Evolutionary conservation across 345 rosid genomes (phyloP).

Genomic region (Mallotus nudiflorus): DNA sequence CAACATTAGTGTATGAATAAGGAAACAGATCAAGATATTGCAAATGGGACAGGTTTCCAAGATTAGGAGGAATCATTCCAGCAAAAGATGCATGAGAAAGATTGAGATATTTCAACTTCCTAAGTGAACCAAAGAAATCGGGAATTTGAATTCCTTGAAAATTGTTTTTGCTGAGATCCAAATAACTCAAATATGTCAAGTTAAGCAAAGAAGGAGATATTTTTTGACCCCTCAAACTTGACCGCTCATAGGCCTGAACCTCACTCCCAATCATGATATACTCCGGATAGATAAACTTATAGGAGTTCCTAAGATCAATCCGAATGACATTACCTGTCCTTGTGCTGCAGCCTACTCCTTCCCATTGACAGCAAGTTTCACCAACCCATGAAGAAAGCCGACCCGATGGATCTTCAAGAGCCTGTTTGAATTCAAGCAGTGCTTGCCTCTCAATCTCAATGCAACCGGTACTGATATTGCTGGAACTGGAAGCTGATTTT

Average conservation of each 20-base stretch:
- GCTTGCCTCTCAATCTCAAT: no score
- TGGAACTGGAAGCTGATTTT: no score
- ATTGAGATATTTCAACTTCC: no score
- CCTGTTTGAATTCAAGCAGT: no score
- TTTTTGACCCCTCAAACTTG: conserved; percentile 19
- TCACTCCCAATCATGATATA: conserved; percentile 2
- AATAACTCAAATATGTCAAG: conserved; percentile 21
- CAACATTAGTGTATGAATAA: background rate
- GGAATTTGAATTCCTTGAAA: conserved; percentile 26
- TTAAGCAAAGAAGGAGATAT: conserved; percentile 29
- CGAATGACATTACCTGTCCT: conserved; percentile 21
- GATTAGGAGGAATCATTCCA: conserved; percentile 24
- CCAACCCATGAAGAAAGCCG: no score
- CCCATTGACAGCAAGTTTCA: no score
- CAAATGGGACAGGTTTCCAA: conserved; percentile 31
- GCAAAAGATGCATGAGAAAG: conserved; percentile 23
- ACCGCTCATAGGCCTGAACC: background rate
- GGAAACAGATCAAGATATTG: conserved; percentile 21
- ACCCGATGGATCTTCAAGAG: no score
- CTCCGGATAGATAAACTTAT: background rate
- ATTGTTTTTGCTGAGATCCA: conserved; percentile 32
- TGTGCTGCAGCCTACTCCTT: no score
- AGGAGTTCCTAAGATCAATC: conserved; percentile 16
- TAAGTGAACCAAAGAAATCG: conserved; percentile 26
- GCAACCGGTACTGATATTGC: no score